phyloP scores from a whole-genome alignment of 352 stramenopile species.

The Pythium monospermum region DNA sequence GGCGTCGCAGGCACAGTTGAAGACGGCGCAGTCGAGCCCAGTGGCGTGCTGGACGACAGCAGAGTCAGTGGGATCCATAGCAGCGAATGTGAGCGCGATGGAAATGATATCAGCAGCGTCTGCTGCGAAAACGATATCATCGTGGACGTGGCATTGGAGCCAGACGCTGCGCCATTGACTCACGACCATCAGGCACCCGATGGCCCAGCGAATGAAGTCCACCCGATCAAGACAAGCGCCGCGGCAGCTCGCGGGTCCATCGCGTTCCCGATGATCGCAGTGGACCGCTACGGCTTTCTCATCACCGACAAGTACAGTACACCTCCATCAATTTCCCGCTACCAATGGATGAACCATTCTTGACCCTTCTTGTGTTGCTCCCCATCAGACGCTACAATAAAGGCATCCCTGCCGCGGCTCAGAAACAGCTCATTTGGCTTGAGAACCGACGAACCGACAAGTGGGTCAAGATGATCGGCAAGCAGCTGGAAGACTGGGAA shows the following conservation, averaged over 20 bases:
- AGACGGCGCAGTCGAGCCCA: no score
- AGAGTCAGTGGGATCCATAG: no score
- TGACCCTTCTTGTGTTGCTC: not conserved
- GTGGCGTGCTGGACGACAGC: no score
- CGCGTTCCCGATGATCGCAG: conserved; percentile 45
- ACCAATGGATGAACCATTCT: not conserved
- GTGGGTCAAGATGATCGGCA: conserved; percentile 79
- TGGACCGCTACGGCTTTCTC: conserved; percentile 74
- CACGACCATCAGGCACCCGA: conserved; percentile 2
- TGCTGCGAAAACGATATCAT: not conserved
- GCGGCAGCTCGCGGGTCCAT: conserved; percentile 20
- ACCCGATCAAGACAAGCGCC: not conserved
- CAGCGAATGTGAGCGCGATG: no score
- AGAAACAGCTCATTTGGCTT: conserved; percentile 52
- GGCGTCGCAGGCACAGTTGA: no score
- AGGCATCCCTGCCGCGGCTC: conserved; percentile 13
- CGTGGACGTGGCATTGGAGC: not conserved
- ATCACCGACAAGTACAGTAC: conserved; percentile 73
- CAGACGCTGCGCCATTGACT: not conserved
- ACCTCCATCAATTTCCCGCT: no score
- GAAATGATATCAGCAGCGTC: not conserved
- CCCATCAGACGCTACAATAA: conserved; percentile 42
- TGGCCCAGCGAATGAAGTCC: conserved; percentile 9
- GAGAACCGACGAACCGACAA: conserved; percentile 76
- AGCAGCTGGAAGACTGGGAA: conserved; percentile 74